Conservation (phyloP, 768 basidiomycete genomes). For the Sutorius australiensis region DNA sequence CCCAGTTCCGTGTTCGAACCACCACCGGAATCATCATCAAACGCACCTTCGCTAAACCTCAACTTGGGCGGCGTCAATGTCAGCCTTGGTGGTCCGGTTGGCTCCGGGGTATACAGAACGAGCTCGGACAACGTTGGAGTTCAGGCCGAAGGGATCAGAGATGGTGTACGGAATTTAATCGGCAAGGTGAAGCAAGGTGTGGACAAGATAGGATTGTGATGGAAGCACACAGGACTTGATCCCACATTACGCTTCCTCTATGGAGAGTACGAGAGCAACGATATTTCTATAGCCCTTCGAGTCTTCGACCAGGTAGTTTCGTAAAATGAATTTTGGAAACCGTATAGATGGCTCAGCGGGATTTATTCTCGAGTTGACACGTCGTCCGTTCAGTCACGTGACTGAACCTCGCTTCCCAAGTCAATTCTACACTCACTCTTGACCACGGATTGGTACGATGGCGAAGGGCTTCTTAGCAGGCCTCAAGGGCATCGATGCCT, state of each 20-base stretch:
- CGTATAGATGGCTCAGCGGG: no score
- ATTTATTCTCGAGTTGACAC: slow-evolving; percentile 17
- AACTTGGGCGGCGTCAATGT: slow-evolving; percentile 92
- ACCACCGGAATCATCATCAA: slow-evolving; percentile 69
- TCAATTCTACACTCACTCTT: slow-evolving; percentile 1
- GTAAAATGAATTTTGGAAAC: not conserved
- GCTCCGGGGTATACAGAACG: slow-evolving; percentile 82
- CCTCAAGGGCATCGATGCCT: slow-evolving; percentile 94
- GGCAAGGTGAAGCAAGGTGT: slow-evolving; percentile 89
- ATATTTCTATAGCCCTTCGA: not conserved
- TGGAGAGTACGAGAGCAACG: not conserved
- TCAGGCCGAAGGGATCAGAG: slow-evolving; percentile 84
- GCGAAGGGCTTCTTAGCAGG: slow-evolving; percentile 72
- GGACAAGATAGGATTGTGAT: slow-evolving; percentile 47
- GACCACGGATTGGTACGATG: slow-evolving; percentile 41
- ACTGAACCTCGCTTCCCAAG: not conserved
- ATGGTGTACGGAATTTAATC: slow-evolving; percentile 82
- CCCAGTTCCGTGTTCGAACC: slow-evolving; percentile 67
- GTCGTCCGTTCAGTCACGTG: slow-evolving; percentile 27
- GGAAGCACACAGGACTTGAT: not conserved
- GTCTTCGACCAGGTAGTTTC: not conserved
- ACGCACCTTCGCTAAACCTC: slow-evolving; percentile 78
- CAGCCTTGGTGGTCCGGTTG: slow-evolving; percentile 83
- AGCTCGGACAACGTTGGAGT: slow-evolving; percentile 68
- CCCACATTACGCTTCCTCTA: not conserved